A percentile compares a stretch with the other conserved stretches of the same genome.
Evolutionary conservation across 441 rosid genomes (phyloP).

Genomic region (Populus hybrid): DNA sequence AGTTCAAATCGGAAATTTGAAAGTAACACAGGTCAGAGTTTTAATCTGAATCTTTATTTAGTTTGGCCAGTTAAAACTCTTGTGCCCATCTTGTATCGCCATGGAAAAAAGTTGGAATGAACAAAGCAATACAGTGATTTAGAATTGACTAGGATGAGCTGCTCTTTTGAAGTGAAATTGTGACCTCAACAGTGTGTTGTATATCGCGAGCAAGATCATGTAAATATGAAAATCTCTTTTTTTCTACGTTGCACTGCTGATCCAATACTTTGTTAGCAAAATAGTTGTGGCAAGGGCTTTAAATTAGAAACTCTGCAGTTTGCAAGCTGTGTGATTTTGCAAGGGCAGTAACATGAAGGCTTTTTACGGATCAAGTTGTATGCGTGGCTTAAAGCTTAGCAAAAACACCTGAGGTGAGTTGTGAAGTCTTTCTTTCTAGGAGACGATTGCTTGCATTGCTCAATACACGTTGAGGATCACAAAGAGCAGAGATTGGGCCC

Average conservation of each 20-base stretch:
- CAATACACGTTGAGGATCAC: too few species aligned
- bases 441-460: not conserved
- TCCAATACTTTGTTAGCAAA: not conserved
- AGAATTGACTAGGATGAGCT: constrained; percentile 19
- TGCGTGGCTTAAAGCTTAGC: too few species aligned
- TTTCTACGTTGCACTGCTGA: not conserved
- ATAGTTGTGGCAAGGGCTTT: not conserved
- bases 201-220: constrained; percentile 29
- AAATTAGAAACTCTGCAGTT: not conserved
- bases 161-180: constrained; percentile 22
- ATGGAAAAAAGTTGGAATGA: constrained; percentile 20
- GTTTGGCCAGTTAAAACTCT: constrained; percentile 20
- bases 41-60: constrained; percentile 24
- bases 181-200: constrained; percentile 32
- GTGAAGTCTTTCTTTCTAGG: not conserved
- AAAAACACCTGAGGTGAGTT: not conserved
- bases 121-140: constrained; percentile 16
- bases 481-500: too few species aligned
- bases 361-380: not conserved
- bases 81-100: constrained; percentile 15
- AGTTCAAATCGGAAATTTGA: not conserved
- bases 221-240: constrained; percentile 25
- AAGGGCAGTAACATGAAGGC: too few species aligned
- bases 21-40: constrained; percentile 19
- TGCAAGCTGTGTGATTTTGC: too few species aligned